phyloP scores from a whole-genome alignment of 2,329 filamentous ascomycete species.

The Claviceps paspali region DNA sequence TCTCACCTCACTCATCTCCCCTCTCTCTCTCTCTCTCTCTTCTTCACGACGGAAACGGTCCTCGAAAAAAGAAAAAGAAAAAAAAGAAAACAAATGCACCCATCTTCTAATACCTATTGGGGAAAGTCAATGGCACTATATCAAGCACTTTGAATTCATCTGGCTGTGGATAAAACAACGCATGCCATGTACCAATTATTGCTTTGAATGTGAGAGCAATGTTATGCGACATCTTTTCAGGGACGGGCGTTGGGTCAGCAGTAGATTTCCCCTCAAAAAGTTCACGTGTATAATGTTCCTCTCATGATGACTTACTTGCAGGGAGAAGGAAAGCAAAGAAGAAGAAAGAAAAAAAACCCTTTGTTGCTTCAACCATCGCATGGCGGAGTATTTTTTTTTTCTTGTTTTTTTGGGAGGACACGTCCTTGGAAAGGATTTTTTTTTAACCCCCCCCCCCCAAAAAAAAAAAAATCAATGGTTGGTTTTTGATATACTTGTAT shows the following conservation, averaged over 20 bases:
- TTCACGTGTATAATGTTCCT: conserved; percentile 30
- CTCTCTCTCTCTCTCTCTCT: not conserved
- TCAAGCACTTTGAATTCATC: conserved; percentile 1
- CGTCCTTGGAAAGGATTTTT: conserved; percentile 3
- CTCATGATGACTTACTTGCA: conserved; percentile 22
- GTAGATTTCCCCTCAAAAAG: not conserved
- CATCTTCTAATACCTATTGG: not conserved
- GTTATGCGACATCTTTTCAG: conserved; percentile 9
- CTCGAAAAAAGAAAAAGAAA: no score
- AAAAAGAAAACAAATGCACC: not conserved
- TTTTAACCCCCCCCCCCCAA: no score
- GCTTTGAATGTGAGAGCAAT: not conserved
- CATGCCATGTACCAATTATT: conserved; percentile 10
- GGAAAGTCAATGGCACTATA: not conserved
- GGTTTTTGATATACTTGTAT: not conserved
- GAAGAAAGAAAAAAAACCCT: not conserved
- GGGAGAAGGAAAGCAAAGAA: no score
- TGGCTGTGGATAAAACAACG: conserved; percentile 3
- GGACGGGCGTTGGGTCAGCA: conserved; percentile 20
- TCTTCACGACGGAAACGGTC: not conserved
- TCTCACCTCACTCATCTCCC: not conserved
- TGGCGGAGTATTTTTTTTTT: conserved; percentile 10
- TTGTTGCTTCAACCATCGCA: conserved; percentile 10
- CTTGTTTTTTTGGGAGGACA: not conserved
- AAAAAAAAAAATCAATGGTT: not conserved